Percentiles rank a stretch among this genome's conserved stretches.
Evolutionary conservation across 2,329 filamentous ascomycete genomes (phyloP).

Genomic region (Arthrobotrys musiformis): DNA sequence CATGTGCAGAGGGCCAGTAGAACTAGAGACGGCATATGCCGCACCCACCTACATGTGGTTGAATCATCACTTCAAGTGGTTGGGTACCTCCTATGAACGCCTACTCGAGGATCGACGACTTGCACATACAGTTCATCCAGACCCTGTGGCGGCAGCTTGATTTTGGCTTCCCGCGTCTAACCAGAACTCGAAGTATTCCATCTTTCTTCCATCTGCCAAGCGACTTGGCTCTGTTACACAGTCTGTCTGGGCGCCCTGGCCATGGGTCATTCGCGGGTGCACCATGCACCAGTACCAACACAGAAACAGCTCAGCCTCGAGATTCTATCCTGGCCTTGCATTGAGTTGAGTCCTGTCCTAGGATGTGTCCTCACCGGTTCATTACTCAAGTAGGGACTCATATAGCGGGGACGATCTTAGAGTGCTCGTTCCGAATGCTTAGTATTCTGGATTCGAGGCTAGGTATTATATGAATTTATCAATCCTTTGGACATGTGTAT

Average conservation of each 20-base stretch:
- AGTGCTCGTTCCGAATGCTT: background rate
- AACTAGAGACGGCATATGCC: background rate
- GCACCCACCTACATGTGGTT: background rate
- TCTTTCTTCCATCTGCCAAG: background rate
- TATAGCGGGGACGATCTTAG: background rate
- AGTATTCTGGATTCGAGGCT: background rate
- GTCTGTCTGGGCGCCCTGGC: slow-evolving; percentile 5
- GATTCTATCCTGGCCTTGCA: no score
- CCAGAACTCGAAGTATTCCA: background rate
- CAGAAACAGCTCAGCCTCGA: background rate
- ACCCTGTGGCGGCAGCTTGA: background rate
- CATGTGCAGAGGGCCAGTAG: no score
- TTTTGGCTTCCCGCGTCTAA: background rate
- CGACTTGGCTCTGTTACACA: slow-evolving; percentile 42
- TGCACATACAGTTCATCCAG: background rate
- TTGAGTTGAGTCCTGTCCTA: background rate
- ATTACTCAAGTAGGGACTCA: background rate
- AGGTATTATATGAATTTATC: no score
- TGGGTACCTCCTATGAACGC: background rate
- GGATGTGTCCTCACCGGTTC: background rate
- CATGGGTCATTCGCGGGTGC: background rate
- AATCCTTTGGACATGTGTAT: no score
- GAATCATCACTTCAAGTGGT: background rate
- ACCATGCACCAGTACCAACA: background rate
- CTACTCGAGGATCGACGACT: background rate